These are phyloP conservation scores for Prunus fruticosa DNA, from an alignment of 306 rosid species.

Conservation along the genomic window DNA sequence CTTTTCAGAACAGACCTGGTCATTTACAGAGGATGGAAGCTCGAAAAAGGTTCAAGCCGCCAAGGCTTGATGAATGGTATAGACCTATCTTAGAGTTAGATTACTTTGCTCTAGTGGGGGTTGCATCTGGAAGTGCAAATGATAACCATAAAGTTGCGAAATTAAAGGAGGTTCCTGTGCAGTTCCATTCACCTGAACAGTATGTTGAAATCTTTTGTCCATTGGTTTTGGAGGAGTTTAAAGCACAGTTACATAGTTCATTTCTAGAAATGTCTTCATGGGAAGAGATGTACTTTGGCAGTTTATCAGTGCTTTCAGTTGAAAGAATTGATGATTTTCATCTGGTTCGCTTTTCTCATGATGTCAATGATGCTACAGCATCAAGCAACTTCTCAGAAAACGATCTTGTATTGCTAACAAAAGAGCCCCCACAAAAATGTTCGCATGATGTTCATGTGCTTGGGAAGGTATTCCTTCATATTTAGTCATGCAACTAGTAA, in stretches of 20 bases:
- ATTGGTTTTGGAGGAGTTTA: conserved; percentile 90
- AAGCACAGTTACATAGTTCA: conserved; percentile 78
- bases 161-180: conserved; percentile 78
- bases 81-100: conserved; percentile 82
- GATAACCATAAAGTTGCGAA: conserved; percentile 42
- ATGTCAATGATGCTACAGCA: conserved; percentile 55
- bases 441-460: conserved; percentile 83
- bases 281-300: conserved; percentile 80
- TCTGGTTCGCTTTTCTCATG: conserved; percentile 78
- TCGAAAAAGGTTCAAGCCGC: conserved; percentile 80
- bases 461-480: conserved; percentile 70
- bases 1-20: conserved; percentile 42
- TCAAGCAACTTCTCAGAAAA: conserved; percentile 77
- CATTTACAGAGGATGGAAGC: conserved; percentile 51
- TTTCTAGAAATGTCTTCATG: conserved; percentile 74
- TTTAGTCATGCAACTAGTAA: not conserved
- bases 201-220: conserved; percentile 79
- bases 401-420: conserved; percentile 80
- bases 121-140: conserved; percentile 60
- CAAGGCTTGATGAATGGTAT: conserved; percentile 86
- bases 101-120: conserved; percentile 68
- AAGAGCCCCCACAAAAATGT: conserved; percentile 71
- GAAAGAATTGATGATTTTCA: conserved; percentile 96
- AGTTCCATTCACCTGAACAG: conserved; percentile 84
- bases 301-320: conserved; percentile 75